A percentile compares a stretch with the other conserved stretches of the same genome.
These are phyloP conservation scores for Fusarium sp. DNA, from an alignment of 2,329 filamentous ascomycete genomes.

Conservation along the genomic window DNA sequence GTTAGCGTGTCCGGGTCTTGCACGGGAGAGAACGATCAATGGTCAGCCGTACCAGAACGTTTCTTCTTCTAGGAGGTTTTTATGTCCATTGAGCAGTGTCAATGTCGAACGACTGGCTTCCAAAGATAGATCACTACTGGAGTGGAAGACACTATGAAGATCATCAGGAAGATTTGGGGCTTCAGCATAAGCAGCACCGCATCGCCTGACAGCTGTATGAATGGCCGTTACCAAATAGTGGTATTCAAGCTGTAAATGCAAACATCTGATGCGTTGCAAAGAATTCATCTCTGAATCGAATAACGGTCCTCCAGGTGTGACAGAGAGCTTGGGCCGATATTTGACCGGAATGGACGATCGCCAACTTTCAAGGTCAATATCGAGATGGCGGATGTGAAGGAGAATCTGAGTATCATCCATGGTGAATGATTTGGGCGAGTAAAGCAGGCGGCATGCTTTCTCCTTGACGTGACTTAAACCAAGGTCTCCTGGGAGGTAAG, in stretches of 20 bases:
- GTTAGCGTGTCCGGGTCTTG: not conserved
- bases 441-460: conserved; percentile 34
- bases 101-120: conserved; percentile 67
- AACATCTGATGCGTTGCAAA: conserved; percentile 56
- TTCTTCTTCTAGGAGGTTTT: not conserved
- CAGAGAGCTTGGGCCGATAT: conserved; percentile 52
- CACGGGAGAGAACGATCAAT: not conserved
- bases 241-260: conserved; percentile 66
- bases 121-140: conserved; percentile 63
- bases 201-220: conserved; percentile 65
- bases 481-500: conserved; percentile 43
- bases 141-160: conserved; percentile 59
- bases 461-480: conserved; percentile 35
- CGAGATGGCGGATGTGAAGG: conserved; percentile 39
- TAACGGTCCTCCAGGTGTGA: conserved; percentile 39
- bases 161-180: conserved; percentile 40
- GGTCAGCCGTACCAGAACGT: not conserved
- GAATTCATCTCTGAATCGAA: conserved; percentile 39
- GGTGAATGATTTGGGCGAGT: conserved; percentile 29
- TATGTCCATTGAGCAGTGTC: conserved; percentile 54
- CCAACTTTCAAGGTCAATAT: conserved; percentile 46
- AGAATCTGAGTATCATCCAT: conserved; percentile 37
- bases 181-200: conserved; percentile 39
- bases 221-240: conserved; percentile 65
- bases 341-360: conserved; percentile 31